Evolutionary conservation across 2,329 filamentous ascomycete genomes (phyloP), one percentile per base, ranked within the genome.

Genomic region (Colletotrichum magnum): DNA sequence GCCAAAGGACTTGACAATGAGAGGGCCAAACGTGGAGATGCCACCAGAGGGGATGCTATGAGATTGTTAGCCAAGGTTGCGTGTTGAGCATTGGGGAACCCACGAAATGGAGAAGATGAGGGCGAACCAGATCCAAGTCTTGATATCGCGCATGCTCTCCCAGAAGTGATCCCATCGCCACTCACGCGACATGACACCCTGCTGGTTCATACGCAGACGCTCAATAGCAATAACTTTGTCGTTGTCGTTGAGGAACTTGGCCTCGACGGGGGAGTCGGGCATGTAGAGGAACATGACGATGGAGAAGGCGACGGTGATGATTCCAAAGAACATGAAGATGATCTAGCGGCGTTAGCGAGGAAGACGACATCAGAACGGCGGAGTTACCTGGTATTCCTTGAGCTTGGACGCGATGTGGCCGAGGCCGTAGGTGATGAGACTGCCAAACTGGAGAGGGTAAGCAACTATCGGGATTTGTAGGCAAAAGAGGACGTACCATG

Each of bases 211-310:
- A 1, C 86, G 78, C 13, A 88, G 74, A 53, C 88, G 81, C 73
- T 91, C 88, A 12, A 90, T 83, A 0, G 89, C 88, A 10, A 90
- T 78, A 0, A 89, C 73, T 64, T 87, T 89, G 53, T 91, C 89
- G 15, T 86, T 80, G 4, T 86, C 82, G 0, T 79, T 82, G 2
- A 91, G 80, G 57, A 90, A 91, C 21, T 85, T 87, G 1, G 88
- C 85, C 24, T 87, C 83, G 74, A 90, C 85, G 0, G 90, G 90
- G 0, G 88, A 90, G 72, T 92, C 90, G 0, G 90, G 90, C 83
- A 92, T 89, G 59, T 86, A 85, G 18, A 85, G 63, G 77, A 86
- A 80, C n/a, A 90, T 73, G 69, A 85, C 84, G 51, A 84, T 78
- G 4, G 81, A 80, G 5, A 86, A 85, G 0, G 75, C 78, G 0